Conservation (phyloP, 176 grass and related monocot species). For the Triticum urartu region DNA sequence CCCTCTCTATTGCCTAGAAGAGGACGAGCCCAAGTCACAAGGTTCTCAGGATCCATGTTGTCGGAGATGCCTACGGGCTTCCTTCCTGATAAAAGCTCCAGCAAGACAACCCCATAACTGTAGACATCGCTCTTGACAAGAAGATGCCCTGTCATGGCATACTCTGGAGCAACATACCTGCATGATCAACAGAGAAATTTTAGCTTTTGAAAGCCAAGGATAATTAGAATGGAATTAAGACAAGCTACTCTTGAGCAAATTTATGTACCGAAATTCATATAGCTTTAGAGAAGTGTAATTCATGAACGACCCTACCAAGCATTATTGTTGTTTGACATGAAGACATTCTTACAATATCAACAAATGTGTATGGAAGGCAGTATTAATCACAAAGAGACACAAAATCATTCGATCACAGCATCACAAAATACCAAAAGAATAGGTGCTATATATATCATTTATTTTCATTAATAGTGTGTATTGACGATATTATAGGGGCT, state of each 20-base stretch:
- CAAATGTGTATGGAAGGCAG: background rate
- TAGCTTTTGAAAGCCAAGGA: background rate
- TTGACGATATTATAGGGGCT: background rate
- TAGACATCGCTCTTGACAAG: conserved; percentile 97
- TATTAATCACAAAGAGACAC: background rate
- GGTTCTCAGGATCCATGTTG: conserved; percentile 72
- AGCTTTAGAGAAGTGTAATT: background rate
- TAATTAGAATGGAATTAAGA: conserved; percentile 30
- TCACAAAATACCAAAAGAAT: background rate
- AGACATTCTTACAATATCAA: background rate
- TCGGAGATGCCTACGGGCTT: conserved; percentile 80
- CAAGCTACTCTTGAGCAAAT: conserved; percentile 15
- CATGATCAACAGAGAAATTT: conserved; percentile 10
- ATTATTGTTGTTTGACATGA: background rate
- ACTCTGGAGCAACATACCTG: conserved; percentile 99
- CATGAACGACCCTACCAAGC: background rate
- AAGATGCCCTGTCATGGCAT: conserved; percentile 97
- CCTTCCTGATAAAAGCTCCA: conserved; percentile 96
- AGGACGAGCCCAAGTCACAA: conserved; percentile 90
- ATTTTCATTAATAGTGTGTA: background rate
- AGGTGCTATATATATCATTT: background rate
- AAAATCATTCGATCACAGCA: background rate
- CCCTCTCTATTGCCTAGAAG: conserved; percentile 71
- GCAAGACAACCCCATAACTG: conserved; percentile 89
- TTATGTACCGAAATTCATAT: background rate